phyloP scores from a whole-genome alignment of 306 rosid genomes.

The Gynostemma pentaphyllum region DNA sequence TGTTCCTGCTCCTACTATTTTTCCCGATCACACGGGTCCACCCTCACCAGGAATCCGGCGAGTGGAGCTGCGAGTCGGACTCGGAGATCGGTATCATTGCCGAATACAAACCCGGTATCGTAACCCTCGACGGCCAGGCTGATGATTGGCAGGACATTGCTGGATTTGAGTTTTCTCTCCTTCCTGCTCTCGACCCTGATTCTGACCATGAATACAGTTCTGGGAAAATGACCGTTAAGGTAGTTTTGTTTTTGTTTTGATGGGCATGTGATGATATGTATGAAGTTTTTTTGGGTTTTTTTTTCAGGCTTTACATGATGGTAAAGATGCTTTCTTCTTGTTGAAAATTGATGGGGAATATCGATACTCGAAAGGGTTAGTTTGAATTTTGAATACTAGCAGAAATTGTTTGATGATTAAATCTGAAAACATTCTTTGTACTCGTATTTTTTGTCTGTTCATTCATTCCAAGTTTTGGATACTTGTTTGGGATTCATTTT shows the following conservation, averaged over 20 bases:
- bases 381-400: slow-evolving; percentile 2
- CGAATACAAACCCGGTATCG: slow-evolving; percentile 51
- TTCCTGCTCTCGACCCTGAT: slow-evolving; percentile 78
- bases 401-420: neutral
- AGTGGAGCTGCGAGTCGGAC: slow-evolving; percentile 65
- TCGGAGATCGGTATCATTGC: slow-evolving; percentile 52
- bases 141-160: slow-evolving; percentile 88
- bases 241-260: slow-evolving; percentile 6
- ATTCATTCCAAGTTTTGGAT: neutral
- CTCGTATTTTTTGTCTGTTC: neutral
- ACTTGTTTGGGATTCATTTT: neutral
- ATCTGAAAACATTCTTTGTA: neutral
- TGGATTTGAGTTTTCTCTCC: slow-evolving; percentile 69
- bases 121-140: slow-evolving; percentile 79
- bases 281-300: neutral
- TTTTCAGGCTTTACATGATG: slow-evolving; percentile 83
- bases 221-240: slow-evolving; percentile 83
- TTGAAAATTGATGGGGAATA: slow-evolving; percentile 72
- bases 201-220: slow-evolving; percentile 54
- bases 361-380: slow-evolving; percentile 70
- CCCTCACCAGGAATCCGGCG: slow-evolving; percentile 75
- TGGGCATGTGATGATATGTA: neutral
- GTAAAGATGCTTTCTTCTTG: slow-evolving; percentile 69
- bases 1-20: slow-evolving; percentile 17
- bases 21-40: slow-evolving; percentile 28